Base-by-base conservation (phyloP, 2,329 filamentous ascomycete species). In the Elsinoe ampelina region DNA sequence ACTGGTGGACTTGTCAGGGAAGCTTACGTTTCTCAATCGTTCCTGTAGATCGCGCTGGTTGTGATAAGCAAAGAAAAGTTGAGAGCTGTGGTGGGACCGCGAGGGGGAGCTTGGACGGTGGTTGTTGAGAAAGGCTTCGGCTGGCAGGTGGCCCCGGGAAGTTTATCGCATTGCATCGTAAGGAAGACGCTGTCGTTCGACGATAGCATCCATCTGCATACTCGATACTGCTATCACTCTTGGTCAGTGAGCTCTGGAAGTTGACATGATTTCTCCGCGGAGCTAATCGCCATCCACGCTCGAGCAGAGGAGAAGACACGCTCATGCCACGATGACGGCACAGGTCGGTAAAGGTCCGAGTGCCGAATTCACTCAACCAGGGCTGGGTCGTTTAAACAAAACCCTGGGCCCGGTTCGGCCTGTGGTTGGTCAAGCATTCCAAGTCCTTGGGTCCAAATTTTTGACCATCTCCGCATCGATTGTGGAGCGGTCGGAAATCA, bases 401-500 rank as follows among this genome's bases (percentile, higher is more conserved):
- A 17, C 22, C n/a, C 22, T 38, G 32, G 47, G n/a, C 12, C 26
- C 20, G 32, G 15, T 15, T 38, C 32, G 32, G 15, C 10, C 32
- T 50, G 45, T 50, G 45, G 45, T 50, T 50, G 45, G 32, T 19
- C 34, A 52, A 39, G 48, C 48, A 52, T 38, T 20, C 48, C 48
- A 52, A 52, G 48, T 17, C 17, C 15, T 34, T 35, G 48, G 48
- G 45, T 50, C 26, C 41, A 30, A 26, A 43, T n/a, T 45, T 45
- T 45, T 17, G n/a, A 11, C 8, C 26, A 19, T 30, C 10, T 26
- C 13, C 7, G 10, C 15, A 22, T 35, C 45, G 22, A n/a, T 26
- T 26, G 12, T 30, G 45, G 45, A 7, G 34, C 32, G 6, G 45
- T 2, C 4, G 11, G n/a, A 34, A 15, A 11, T 34, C 32, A 35